Evolutionary conservation across 1,284 basidiomycete species (phyloP).

Genomic region (Boletus semigastroideus): DNA sequence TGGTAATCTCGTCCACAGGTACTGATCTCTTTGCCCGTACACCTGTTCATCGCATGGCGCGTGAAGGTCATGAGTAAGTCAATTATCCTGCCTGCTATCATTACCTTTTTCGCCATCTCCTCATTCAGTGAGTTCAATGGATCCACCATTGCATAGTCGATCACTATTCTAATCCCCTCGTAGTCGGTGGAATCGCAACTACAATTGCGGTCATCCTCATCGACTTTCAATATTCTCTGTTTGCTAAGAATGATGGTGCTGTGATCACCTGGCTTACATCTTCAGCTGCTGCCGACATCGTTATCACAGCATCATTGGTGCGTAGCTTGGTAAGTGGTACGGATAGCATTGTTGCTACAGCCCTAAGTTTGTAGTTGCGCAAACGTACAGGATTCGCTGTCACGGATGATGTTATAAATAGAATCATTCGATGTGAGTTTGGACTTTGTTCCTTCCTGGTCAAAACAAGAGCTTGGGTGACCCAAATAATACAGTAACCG

Average conservation of each 20-base stretch:
- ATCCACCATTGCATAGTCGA: not conserved
- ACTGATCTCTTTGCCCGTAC: conserved; percentile 48
- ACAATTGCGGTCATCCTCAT: conserved; percentile 28
- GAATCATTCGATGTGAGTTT: conserved; percentile 18
- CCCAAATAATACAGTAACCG: conserved; percentile 7
- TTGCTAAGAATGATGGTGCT: conserved; percentile 30
- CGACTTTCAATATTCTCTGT: conserved; percentile 8
- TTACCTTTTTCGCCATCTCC: conserved; percentile 38
- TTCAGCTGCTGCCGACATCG: conserved; percentile 44
- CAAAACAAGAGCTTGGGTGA: not conserved
- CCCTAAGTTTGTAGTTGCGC: conserved; percentile 6
- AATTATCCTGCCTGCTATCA: conserved; percentile 36
- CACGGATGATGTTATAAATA: conserved; percentile 17
- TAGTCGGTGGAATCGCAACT: conserved; percentile 49
- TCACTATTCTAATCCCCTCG: not conserved
- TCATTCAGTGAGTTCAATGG: conserved; percentile 41
- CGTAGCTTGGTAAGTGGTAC: conserved; percentile 39
- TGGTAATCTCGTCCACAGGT: conserved; percentile 34
- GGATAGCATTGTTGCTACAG: too few species aligned
- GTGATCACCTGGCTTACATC: conserved; percentile 50
- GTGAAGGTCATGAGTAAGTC: conserved; percentile 45
- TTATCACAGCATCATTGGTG: conserved; percentile 48
- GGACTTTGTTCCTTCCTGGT: not conserved
- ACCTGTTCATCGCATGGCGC: conserved; percentile 54
- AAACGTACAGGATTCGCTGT: conserved; percentile 18